Conservation (phyloP, 2,329 filamentous ascomycete species). For the Lasiodiplodia sp. region DNA sequence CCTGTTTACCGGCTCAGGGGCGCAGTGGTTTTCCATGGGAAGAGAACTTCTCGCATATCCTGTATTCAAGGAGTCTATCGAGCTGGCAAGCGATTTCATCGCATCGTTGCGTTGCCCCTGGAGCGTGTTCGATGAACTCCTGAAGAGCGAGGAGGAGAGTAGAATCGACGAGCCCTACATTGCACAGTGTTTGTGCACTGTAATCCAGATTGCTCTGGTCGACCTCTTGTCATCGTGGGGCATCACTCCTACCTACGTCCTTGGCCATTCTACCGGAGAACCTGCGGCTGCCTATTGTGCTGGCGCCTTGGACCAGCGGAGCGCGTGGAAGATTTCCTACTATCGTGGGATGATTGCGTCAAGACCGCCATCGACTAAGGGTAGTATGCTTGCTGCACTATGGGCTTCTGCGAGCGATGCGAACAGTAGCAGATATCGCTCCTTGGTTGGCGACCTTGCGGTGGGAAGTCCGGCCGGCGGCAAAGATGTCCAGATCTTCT, state of each 20-base stretch:
- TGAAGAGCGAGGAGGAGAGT: constrained; percentile 34
- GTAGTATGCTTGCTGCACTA: constrained; percentile 38
- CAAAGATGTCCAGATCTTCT: constrained; percentile 6
- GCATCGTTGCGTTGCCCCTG: constrained; percentile 36
- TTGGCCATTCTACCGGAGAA: constrained; percentile 34
- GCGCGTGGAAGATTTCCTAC: constrained; percentile 32
- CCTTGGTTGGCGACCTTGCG: constrained; percentile 10
- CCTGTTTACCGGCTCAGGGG: constrained; percentile 50
- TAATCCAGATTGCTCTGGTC: constrained; percentile 40
- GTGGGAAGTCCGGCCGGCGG: neutral
- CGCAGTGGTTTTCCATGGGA: constrained; percentile 37
- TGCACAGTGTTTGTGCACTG: constrained; percentile 39
- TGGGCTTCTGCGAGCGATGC: constrained; percentile 30
- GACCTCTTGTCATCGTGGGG: constrained; percentile 40
- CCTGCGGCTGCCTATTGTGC: constrained; percentile 32
- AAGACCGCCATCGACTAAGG: constrained; percentile 31
- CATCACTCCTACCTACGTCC: constrained; percentile 37
- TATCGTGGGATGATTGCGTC: constrained; percentile 31
- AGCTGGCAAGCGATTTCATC: constrained; percentile 22
- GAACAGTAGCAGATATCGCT: constrained; percentile 36
- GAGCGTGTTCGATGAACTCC: constrained; percentile 35
- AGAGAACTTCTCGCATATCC: constrained; percentile 32
- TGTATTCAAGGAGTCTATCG: constrained; percentile 23
- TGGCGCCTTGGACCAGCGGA: constrained; percentile 27
- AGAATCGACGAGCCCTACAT: constrained; percentile 36